phyloP scores from a whole-genome alignment of 148 eudicot genomes.

The Limonium bicolor region DNA sequence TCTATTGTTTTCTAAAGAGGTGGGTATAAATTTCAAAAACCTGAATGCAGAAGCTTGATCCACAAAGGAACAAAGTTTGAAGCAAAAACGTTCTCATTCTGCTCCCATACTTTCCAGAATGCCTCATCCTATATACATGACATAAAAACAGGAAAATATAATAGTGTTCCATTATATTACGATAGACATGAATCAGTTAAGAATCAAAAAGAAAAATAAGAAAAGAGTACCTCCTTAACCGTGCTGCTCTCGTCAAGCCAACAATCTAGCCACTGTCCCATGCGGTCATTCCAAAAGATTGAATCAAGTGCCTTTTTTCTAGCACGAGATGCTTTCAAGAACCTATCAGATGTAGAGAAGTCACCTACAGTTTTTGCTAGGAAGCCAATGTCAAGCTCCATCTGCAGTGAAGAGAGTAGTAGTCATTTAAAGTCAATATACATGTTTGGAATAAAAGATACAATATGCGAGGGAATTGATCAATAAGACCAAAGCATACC shows the following conservation, averaged over 20 bases:
- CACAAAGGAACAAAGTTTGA: conserved; percentile 86
- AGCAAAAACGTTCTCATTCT: conserved; percentile 58
- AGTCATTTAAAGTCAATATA: too few species aligned
- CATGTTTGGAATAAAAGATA: too few species aligned
- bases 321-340: conserved; percentile 34
- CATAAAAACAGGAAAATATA: too few species aligned
- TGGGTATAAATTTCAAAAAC: too few species aligned
- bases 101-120: conserved; percentile 38
- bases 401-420: conserved; percentile 20
- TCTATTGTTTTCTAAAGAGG: too few species aligned
- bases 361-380: conserved; percentile 52
- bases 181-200: too few species aligned
- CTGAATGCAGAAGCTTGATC: conserved; percentile 54
- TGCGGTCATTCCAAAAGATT: conserved; percentile 66
- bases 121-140: conserved; percentile 23
- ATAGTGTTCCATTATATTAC: too few species aligned
- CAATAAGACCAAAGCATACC: conserved; percentile 41
- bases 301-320: conserved; percentile 55
- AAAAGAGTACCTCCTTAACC: too few species aligned
- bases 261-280: conserved; percentile 88
- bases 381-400: conserved; percentile 78
- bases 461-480: too few species aligned
- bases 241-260: conserved; percentile 37
- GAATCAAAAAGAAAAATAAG: too few species aligned
- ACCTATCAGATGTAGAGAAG: conserved; percentile 15